Evolutionary conservation across 2,329 filamentous ascomycete genomes (phyloP).

Genomic region (Fusarium nematophilum): DNA sequence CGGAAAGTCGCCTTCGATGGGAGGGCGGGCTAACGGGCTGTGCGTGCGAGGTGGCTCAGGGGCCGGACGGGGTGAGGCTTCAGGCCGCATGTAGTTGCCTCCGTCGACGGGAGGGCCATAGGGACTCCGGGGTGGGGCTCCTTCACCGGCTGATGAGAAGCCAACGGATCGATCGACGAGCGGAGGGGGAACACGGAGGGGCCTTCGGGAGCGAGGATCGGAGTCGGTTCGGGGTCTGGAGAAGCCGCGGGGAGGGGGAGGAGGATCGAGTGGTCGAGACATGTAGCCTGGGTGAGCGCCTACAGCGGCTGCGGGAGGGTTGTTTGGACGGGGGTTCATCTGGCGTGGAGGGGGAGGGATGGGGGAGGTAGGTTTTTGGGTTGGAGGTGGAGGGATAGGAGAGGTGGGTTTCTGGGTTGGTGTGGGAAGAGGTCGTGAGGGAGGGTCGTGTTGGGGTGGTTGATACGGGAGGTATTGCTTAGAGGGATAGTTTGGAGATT

Average conservation of each 20-base stretch:
- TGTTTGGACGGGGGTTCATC: constrained; percentile 21
- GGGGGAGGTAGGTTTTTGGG: constrained; percentile 11
- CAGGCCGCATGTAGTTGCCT: constrained; percentile 33
- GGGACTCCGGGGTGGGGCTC: constrained; percentile 33
- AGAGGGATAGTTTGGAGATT: constrained; percentile 13
- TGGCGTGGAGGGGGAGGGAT: constrained; percentile 23
- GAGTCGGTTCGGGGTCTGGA: constrained; percentile 42
- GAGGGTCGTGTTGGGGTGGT: constrained; percentile 24
- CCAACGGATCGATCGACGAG: constrained; percentile 31
- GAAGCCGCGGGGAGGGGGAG: constrained; percentile 45
- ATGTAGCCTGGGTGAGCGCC: constrained; percentile 31
- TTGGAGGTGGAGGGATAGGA: constrained; percentile 27
- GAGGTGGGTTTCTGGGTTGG: constrained; percentile 25
- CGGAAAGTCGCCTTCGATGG: constrained; percentile 50
- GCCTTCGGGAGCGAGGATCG: constrained; percentile 36
- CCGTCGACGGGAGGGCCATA: constrained; percentile 39
- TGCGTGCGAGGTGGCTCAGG: constrained; percentile 33
- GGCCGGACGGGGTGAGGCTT: constrained; percentile 13
- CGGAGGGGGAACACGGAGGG: constrained; percentile 39
- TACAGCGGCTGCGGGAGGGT: constrained; percentile 9
- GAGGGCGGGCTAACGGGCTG: constrained; percentile 48
- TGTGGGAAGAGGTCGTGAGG: constrained; percentile 25
- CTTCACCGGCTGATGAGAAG: constrained; percentile 4
- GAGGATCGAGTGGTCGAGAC: constrained; percentile 36
- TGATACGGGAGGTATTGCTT: constrained; percentile 34